Percentiles rank a stretch among this genome's conserved stretches.
phyloP scores from a whole-genome alignment of 352 stramenopile genomes.

The Phytophthora nicotianae region DNA sequence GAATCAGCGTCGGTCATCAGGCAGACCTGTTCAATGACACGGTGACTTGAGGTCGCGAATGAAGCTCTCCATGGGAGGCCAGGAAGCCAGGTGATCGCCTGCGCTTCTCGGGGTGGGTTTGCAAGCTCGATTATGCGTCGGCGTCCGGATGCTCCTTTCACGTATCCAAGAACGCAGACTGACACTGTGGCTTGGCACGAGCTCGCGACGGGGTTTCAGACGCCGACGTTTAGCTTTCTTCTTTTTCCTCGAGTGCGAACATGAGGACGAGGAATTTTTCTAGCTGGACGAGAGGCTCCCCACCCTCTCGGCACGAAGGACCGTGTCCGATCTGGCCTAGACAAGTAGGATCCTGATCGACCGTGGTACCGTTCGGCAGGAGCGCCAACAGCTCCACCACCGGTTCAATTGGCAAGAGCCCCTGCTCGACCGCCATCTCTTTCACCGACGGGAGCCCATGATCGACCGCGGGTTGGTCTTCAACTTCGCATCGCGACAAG shows the following conservation, averaged over 20 bases:
- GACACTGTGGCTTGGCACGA: background rate
- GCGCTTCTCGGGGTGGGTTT: background rate
- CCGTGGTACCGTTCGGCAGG: too few species aligned
- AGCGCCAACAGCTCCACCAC: background rate
- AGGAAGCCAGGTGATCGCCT: background rate
- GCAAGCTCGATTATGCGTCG: background rate
- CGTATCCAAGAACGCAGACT: background rate
- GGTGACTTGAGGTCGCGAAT: background rate
- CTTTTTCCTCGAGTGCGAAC: background rate
- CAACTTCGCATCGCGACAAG: background rate
- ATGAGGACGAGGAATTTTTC: background rate
- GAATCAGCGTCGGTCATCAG: background rate
- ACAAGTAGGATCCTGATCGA: too few species aligned
- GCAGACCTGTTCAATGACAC: background rate
- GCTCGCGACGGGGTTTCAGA: background rate
- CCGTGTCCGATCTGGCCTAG: too few species aligned
- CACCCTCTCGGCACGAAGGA: too few species aligned
- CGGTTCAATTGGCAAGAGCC: background rate
- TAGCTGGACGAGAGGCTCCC: background rate
- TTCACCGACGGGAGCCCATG: background rate
- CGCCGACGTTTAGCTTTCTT: background rate
- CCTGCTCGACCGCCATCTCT: background rate
- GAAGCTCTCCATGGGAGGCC: background rate
- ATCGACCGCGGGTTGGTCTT: background rate
- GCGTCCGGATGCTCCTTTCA: background rate